Conservation (phyloP, 129 eudicot genomes). For the Flaveria sonorensis region DNA sequence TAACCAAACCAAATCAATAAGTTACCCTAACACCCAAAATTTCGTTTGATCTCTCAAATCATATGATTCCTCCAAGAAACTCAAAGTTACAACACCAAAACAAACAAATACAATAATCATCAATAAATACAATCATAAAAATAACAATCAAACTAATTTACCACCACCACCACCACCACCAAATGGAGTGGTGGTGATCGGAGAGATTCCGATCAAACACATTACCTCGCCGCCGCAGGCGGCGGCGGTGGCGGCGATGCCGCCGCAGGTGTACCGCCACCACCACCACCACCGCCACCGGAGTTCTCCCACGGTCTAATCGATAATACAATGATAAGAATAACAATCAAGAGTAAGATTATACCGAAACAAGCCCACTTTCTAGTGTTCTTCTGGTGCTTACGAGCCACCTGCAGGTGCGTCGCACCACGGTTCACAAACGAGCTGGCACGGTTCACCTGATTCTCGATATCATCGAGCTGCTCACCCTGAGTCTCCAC, state of each 20-base stretch:
- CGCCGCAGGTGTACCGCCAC: conserved; percentile 15
- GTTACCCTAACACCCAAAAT: background rate
- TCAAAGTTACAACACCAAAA: background rate
- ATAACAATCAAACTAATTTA: conserved; percentile 9
- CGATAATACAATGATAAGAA: conserved; percentile 55
- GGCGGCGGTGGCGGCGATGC: conserved; percentile 17
- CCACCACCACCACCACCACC: conserved; percentile 7
- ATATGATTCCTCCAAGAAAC: background rate
- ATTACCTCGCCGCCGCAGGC: no score
- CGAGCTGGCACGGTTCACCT: conserved; percentile 69
- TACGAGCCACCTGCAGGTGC: conserved; percentile 64
- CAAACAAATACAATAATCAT: background rate
- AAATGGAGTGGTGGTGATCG: background rate
- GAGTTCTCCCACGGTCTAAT: conserved; percentile 57
- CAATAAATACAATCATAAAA: background rate
- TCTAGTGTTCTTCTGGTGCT: conserved; percentile 73
- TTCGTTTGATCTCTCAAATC: no score
- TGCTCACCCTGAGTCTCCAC: conserved; percentile 82
- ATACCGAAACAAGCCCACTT: conserved; percentile 80
- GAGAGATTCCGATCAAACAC: background rate
- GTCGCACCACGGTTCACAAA: conserved; percentile 57
- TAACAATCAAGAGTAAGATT: conserved; percentile 51
- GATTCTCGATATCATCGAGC: conserved; percentile 71
- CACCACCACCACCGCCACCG: conserved; percentile 27
- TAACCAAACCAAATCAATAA: no score